Evolutionary conservation across 148 eudicot genomes (phyloP), one percentile per base, ranked within the genome.

Genomic region (Rhododendron molle): DNA sequence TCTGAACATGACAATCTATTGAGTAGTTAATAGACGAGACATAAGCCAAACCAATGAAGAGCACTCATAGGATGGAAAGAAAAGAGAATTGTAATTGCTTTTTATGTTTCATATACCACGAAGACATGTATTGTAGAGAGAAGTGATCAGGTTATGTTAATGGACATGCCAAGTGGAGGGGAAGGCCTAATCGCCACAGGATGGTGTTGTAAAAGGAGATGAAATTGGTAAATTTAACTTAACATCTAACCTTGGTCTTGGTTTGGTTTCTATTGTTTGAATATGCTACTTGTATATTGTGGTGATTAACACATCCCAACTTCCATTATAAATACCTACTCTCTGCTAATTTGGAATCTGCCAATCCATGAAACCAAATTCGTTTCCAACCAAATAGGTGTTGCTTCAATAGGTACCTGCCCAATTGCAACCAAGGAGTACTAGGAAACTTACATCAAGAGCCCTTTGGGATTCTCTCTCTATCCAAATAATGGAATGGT

Each of bases 391-490:
- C 23, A 5, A 79, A 71, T 69, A 43, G 36, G 9, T 49, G 79
- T 28, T 72, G 52, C 52, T 71, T 83, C 40, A 30, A 50, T 40
- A 46, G n/a, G 60, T 23, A 67, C 43, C 54, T 69, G 6, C 16
- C 62, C 58, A 43, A 69, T 40, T 69, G 69, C 16, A 23, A 40
- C 72, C 8, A n/a, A 13, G 11, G 43, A 46, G 79, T 32, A 78
- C 30, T 34, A 20, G 62, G 47, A 58, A 85, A 92, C 95, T 96
- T 93, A 96, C 98, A 88, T 93, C 88, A 47, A 94, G 86, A 86
- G 98, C 97, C 80, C 88, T 91, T 87, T 91, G 93, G 28, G 97
- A 94, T 91, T 96, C 98, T 87, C 91, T 86, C 86, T 92, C 93
- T 83, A 96, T 92, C 92, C 95, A 92, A 85, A 93, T 85, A 88